Conservation (phyloP, 192 early-diverging fungal species). For the Phycomyces blakesleeanus region DNA sequence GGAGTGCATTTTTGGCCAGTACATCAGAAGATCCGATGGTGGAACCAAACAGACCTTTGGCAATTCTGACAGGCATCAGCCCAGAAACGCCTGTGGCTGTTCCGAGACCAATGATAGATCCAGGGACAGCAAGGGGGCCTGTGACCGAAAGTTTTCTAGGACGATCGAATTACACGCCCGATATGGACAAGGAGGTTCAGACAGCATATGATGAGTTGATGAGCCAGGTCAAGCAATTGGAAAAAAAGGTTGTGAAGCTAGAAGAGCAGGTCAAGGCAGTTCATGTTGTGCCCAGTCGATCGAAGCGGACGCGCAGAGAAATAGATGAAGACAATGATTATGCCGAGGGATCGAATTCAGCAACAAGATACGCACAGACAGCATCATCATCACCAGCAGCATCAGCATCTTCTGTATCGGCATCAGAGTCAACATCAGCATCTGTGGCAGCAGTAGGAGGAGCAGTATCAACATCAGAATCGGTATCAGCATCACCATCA, state of each 20-base stretch:
- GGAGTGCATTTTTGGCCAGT: conserved; percentile 18
- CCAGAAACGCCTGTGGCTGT: not conserved
- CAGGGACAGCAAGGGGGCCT: not conserved
- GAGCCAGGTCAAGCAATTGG: conserved; percentile 23
- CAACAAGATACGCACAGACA: too few species aligned
- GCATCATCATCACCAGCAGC: too few species aligned
- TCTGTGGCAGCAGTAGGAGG: too few species aligned
- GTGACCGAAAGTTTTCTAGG: conserved; percentile 1
- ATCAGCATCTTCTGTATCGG: too few species aligned
- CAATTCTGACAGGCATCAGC: not conserved
- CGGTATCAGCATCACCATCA: too few species aligned
- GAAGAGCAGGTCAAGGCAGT: conserved; percentile 11
- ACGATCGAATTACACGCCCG: conserved; percentile 9
- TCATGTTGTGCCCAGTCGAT: too few species aligned
- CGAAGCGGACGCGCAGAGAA: not conserved
- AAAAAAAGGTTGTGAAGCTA: conserved; percentile 11
- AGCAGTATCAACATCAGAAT: too few species aligned
- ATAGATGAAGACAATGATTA: not conserved
- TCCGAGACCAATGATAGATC: not conserved
- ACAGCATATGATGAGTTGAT: conserved; percentile 27
- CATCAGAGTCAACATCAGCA: too few species aligned
- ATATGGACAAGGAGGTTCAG: conserved; percentile 20
- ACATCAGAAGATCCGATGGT: not conserved
- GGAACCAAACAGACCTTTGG: not conserved
- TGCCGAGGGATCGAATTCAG: too few species aligned